Conservation (phyloP, 2,329 filamentous ascomycete species). For the Colletotrichum nymphaeae region DNA sequence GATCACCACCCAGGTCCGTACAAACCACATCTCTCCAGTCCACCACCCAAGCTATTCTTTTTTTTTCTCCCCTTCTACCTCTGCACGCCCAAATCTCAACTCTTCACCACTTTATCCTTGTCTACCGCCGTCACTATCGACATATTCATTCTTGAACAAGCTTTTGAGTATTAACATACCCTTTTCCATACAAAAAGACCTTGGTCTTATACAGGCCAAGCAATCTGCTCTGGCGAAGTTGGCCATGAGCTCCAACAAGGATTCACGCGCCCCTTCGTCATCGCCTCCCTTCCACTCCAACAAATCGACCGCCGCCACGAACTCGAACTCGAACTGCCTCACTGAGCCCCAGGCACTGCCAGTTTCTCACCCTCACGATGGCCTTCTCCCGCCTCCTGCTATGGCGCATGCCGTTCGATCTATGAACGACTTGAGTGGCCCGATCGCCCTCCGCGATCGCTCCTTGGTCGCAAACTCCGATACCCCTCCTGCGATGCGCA, state of each 20-base stretch:
- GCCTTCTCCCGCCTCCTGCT: conserved; percentile 43
- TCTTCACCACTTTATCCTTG: neutral
- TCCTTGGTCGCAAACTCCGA: conserved; percentile 46
- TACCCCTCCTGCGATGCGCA: conserved; percentile 67
- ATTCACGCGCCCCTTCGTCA: conserved; percentile 28
- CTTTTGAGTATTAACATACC: conserved; percentile 11
- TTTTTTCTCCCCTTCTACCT: neutral
- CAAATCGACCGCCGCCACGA: neutral
- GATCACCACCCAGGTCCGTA: conserved; percentile 31
- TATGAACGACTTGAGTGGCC: conserved; percentile 54
- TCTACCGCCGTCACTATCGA: neutral
- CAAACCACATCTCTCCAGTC: neutral
- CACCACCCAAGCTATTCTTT: neutral
- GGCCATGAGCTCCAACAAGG: conserved; percentile 54
- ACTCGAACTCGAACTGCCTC: conserved; percentile 5
- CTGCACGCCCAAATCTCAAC: neutral
- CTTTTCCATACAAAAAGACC: conserved; percentile 32
- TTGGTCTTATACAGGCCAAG: conserved; percentile 47
- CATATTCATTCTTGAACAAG: neutral
- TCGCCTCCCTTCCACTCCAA: conserved; percentile 45
- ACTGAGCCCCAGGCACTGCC: conserved; percentile 40
- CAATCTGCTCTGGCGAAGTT: conserved; percentile 56
- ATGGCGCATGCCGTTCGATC: conserved; percentile 55
- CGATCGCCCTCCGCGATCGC: conserved; percentile 43
- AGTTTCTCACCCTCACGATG: conserved; percentile 42